Percentiles rank a stretch among this genome's conserved stretches.
These are phyloP conservation scores for Cladosporium velox DNA, from an alignment of 2,329 filamentous ascomycete genomes.

Conservation along the genomic window DNA sequence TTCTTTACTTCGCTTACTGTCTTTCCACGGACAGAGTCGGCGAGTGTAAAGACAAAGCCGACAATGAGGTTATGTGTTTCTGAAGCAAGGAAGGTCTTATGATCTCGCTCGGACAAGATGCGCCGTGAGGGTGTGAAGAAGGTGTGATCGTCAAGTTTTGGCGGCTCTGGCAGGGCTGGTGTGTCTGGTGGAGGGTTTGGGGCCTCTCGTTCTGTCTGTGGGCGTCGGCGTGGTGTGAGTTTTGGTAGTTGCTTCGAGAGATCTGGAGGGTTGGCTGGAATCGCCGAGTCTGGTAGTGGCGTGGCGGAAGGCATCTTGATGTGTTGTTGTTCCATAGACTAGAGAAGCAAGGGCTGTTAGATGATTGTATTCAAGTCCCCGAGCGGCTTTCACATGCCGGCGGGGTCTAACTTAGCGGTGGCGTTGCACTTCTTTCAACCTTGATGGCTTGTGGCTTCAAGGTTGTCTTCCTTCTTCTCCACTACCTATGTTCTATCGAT, in stretches of 20 bases:
- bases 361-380: background rate
- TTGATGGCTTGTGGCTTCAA: background rate
- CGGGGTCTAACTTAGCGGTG: background rate
- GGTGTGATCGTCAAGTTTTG: slow-evolving; percentile 58
- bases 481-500: background rate
- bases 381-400: slow-evolving; percentile 7
- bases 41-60: slow-evolving; percentile 82
- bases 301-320: slow-evolving; percentile 27
- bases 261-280: slow-evolving; percentile 41
- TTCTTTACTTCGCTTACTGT: slow-evolving; percentile 64
- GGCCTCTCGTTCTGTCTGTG: slow-evolving; percentile 46
- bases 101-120: slow-evolving; percentile 79
- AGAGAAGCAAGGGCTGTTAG: background rate
- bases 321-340: background rate
- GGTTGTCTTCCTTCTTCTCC: background rate
- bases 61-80: slow-evolving; percentile 73
- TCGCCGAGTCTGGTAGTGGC: slow-evolving; percentile 17
- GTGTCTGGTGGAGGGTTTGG: slow-evolving; percentile 69
- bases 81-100: slow-evolving; percentile 77
- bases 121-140: slow-evolving; percentile 69
- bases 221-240: slow-evolving; percentile 64
- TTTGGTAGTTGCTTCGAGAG: slow-evolving; percentile 63
- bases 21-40: slow-evolving; percentile 74
- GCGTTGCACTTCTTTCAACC: background rate
- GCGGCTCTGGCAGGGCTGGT: slow-evolving; percentile 69